Base-by-base conservation (phyloP, 805 yeast genomes). In the Blastobotrys attinorum region DNA sequence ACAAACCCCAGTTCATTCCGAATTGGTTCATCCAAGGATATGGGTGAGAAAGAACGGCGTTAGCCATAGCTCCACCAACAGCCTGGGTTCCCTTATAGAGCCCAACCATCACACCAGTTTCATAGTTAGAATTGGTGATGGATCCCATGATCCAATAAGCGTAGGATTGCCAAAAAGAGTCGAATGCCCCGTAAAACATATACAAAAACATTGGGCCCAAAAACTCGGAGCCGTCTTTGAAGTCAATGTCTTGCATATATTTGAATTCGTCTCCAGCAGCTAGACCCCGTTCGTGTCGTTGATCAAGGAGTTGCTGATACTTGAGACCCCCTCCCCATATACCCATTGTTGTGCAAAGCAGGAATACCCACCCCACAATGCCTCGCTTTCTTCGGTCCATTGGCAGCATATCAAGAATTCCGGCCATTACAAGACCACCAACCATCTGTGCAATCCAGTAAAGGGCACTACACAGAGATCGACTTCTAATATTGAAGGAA, bases 161-260 rank as follows among this genome's bases (percentile, higher is more conserved):
- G 53, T 58, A 77, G 22, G 76, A 64, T 59, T 78, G 83, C 70
- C 70, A 78, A 38, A 77, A 57, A 23, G 83, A 77, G 56, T 78
- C 83, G 54, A 59, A 76, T 23, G 64, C 61, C 23, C 83, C 83
- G 57, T 76, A 77, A 58, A 75, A 75, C 59, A 78, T 71, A 65
- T 77, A 78, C 47, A 78, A 63, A 64, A 77, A 73, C 73, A 77
- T 71, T 22, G 81, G 81, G 1, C 82, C 82, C 45, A 76, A 66
- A 53, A 72, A 77, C 6, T 39, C 51, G 17, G 45, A 22, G 16
- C 64, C 52, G 37, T 73, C 73, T 40, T 60, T 68, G 61, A 61
- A 77, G 59, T 74, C 79, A 37, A 76, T 64, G 44, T 67, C 44
- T 39, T 50, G 51, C 22, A 39, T 11, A 22, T 4, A 32, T 11